These are phyloP conservation scores for Ogataea kodamae DNA, from an alignment of 805 yeast species.

Conservation along the genomic window DNA sequence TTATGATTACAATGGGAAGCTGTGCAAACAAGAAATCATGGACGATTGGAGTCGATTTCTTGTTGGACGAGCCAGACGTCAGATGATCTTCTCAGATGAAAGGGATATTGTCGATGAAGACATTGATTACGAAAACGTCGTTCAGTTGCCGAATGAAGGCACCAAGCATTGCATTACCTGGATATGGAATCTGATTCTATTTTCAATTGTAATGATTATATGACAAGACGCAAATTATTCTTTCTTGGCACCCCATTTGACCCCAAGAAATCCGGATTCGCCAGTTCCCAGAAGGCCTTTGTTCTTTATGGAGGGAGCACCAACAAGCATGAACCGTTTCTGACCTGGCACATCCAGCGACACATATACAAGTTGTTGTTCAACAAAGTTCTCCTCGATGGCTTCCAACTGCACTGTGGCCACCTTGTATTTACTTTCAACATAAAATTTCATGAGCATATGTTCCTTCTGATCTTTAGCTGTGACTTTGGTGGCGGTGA, in stretches of 20 bases:
- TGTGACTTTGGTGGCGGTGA: conserved; percentile 57
- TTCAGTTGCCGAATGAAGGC: conserved; percentile 1
- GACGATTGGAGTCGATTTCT: conserved; percentile 26
- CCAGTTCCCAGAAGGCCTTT: conserved; percentile 39
- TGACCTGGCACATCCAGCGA: conserved; percentile 74
- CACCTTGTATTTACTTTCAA: conserved; percentile 61
- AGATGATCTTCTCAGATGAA: conserved; percentile 11
- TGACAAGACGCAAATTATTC: conserved; percentile 28
- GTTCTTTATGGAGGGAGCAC: conserved; percentile 53
- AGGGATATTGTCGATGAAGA: conserved; percentile 17
- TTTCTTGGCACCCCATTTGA: conserved; percentile 81
- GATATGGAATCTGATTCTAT: conserved; percentile 1
- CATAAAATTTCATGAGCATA: conserved; percentile 79
- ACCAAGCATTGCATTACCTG: neutral
- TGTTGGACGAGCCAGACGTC: conserved; percentile 18
- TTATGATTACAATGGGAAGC: conserved; percentile 22
- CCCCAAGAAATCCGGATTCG: conserved; percentile 66
- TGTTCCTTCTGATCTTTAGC: conserved; percentile 80
- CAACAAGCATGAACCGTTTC: conserved; percentile 62
- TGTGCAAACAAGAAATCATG: conserved; percentile 24
- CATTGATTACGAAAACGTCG: conserved; percentile 10
- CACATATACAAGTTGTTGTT: conserved; percentile 67
- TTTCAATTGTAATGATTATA: conserved; percentile 4
- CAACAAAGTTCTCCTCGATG: conserved; percentile 59
- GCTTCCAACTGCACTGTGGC: conserved; percentile 83